Conservation (phyloP, 2,329 filamentous ascomycete genomes). For the Hypoxylon sp. region DNA sequence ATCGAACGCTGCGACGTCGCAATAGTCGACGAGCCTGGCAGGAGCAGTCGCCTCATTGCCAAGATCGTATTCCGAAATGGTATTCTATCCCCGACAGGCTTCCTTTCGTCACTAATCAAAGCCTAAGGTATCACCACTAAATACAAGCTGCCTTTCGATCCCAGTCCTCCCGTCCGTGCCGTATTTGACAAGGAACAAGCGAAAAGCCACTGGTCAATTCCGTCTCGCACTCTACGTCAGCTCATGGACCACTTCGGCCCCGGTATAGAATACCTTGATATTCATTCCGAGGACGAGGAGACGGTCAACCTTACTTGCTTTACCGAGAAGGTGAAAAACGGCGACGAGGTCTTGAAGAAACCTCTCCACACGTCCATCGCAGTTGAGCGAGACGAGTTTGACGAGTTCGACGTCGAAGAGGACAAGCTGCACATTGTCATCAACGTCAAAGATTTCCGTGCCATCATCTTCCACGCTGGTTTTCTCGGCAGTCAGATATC, state of each 20-base stretch:
- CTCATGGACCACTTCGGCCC: conserved; percentile 83
- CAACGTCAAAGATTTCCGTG: conserved; percentile 83
- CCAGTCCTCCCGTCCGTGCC: conserved; percentile 76
- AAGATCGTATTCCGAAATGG: conserved; percentile 79
- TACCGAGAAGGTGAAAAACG: conserved; percentile 78
- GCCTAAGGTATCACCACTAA: conserved; percentile 75
- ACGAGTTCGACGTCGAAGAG: conserved; percentile 72
- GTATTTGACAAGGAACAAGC: conserved; percentile 74
- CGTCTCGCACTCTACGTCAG: conserved; percentile 73
- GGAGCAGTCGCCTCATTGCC: conserved; percentile 76
- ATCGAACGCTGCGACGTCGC: conserved; percentile 79
- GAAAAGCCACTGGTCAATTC: conserved; percentile 75
- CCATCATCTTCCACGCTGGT: conserved; percentile 78
- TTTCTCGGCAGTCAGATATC: conserved; percentile 71
- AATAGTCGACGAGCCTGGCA: conserved; percentile 73
- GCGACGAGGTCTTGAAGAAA: conserved; percentile 81
- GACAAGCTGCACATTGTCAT: conserved; percentile 81
- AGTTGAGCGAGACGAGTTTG: conserved; percentile 78
- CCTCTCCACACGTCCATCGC: conserved; percentile 82
- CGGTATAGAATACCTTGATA: conserved; percentile 81
- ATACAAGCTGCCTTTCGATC: conserved; percentile 78
- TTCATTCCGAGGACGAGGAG: conserved; percentile 75
- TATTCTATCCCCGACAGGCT: conserved; percentile 39
- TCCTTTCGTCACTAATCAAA: conserved; percentile 30
- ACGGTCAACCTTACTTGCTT: conserved; percentile 81